These are phyloP conservation scores for Penicillium digitatum DNA, from an alignment of 2,329 filamentous ascomycete species.

Conservation along the genomic window DNA sequence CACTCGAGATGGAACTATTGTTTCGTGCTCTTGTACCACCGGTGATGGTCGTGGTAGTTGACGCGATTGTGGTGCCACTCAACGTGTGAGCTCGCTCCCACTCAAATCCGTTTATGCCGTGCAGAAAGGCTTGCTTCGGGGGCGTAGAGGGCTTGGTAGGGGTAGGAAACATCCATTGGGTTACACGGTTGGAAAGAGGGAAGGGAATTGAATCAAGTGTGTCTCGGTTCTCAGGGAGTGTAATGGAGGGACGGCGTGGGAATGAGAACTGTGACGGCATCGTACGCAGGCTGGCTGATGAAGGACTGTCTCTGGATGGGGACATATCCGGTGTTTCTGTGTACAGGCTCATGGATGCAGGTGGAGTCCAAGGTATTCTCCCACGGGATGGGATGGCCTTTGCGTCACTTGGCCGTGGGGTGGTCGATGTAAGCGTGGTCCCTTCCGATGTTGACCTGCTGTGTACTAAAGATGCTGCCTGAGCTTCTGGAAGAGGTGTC, in stretches of 20 bases:
- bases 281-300: constrained; percentile 18
- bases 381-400: background rate
- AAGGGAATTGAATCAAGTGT: constrained; percentile 14
- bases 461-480: constrained; percentile 7
- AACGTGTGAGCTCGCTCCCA: constrained; percentile 32
- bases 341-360: background rate
- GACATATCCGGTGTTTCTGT: background rate
- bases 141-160: constrained; percentile 10
- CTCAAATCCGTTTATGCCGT: constrained; percentile 18
- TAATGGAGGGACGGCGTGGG: constrained; percentile 22
- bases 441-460: constrained; percentile 12
- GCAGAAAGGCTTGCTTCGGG: constrained; percentile 13
- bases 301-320: constrained; percentile 11
- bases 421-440: constrained; percentile 6
- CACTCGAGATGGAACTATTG: constrained; percentile 32
- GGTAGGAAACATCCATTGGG: constrained; percentile 32
- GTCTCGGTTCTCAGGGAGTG: constrained; percentile 14
- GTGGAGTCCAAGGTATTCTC: constrained; percentile 10
- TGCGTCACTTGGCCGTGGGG: background rate
- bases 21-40: constrained; percentile 12
- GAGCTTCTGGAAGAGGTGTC: background rate
- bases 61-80: constrained; percentile 36
- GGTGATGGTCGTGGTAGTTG: constrained; percentile 26
- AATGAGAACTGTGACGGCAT: constrained; percentile 24
- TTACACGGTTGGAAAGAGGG: constrained; percentile 26